Base-by-base conservation (phyloP, 2,329 filamentous ascomycete genomes). In the Trichophyton simii region DNA sequence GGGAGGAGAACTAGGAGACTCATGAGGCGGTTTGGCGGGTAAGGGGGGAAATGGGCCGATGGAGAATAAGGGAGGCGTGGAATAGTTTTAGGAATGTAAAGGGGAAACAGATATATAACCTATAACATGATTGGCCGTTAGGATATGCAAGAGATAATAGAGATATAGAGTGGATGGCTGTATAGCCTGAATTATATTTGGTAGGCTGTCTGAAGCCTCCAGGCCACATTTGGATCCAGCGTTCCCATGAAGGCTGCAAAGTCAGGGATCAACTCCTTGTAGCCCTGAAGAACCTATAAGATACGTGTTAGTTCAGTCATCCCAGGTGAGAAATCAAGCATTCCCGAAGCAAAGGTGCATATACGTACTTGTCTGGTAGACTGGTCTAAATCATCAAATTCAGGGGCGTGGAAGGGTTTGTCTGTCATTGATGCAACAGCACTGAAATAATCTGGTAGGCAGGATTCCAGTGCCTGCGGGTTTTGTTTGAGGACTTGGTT, bases 401-500 rank as follows among this genome's bases (percentile, higher is more conserved):
- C 80, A 70, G 85, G 86, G 65, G 83, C 82, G 65, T 86, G 82
- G 36, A 78, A 74, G 62, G 83, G 83, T 72, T 91, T 78, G 61
- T 72, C 74, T 15, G 80, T 79, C 63, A 81, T 95, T 63, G 83
- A 80, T 15, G 92, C 88, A 76, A 97, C 95, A 62, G 89, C 82
- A 59, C 80, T 82, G 72, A 99, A 95, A 75, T 94, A 95, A 61
- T 87, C 83, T 41, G 87, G 79, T 46, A 99, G 79, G 62, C 86
- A 88, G 67, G 87, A 87, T 75, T 97, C 94, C 84, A 99, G 92
- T 1, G 91, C 90, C 70, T 91, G 84, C 0, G 94, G 94, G 69
- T 97, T 97, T 70, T 85, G 84, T 64, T 88, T 82, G 2, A 97
- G 88, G 57, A 95, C 82, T 67, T 87, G 82, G 60, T 89, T 88